Conservation (phyloP, 169 alveolate species). For the Babesia ovata region DNA sequence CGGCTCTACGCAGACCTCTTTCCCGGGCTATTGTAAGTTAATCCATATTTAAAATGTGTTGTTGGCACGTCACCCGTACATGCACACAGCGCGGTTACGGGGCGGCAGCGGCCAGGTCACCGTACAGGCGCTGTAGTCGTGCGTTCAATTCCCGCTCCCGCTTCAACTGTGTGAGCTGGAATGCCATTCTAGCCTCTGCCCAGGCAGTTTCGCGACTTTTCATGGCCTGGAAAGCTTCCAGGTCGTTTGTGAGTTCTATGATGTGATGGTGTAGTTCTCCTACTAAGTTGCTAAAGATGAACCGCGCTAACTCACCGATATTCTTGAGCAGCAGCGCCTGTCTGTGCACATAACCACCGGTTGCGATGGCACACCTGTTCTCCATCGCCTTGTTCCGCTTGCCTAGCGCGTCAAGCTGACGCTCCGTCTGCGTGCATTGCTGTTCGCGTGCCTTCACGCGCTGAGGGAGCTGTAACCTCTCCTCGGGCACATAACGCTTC, state of each 20-base stretch:
- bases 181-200: constrained; percentile 42
- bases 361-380: constrained; percentile 55
- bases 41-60: too few relatives aligned
- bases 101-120: constrained; percentile 9
- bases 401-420: constrained; percentile 38
- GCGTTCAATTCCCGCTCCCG: constrained; percentile 44
- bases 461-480: constrained; percentile 36
- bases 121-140: constrained; percentile 41
- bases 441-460: constrained; percentile 15
- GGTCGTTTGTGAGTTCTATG: constrained; percentile 25
- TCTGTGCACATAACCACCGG: constrained; percentile 55
- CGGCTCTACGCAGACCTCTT: neutral
- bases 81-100: neutral
- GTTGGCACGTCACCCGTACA: neutral
- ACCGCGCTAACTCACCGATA: constrained; percentile 37
- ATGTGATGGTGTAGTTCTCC: constrained; percentile 44
- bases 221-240: constrained; percentile 28
- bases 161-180: constrained; percentile 35
- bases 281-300: neutral
- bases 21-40: too few relatives aligned
- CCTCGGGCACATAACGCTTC: constrained; percentile 49
- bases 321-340: constrained; percentile 32
- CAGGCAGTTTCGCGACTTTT: constrained; percentile 18
- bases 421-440: constrained; percentile 26
- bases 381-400: constrained; percentile 56